Percentiles rank a stretch among this genome's conserved stretches.
These are phyloP conservation scores for Kappamyces sp. DNA, from an alignment of 192 early-diverging fungal species.

Conservation along the genomic window DNA sequence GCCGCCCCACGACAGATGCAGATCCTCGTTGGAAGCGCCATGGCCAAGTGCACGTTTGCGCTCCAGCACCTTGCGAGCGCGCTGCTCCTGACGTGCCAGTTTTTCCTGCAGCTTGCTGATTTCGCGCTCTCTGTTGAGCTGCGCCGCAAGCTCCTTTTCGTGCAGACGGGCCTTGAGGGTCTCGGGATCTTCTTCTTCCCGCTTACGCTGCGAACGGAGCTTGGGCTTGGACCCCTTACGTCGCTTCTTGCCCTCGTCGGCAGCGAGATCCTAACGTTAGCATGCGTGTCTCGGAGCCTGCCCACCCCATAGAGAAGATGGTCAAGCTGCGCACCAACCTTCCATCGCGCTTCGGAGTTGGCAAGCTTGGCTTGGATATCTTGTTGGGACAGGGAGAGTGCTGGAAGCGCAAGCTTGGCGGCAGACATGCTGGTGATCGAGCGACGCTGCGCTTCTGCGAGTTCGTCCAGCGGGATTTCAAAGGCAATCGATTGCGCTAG, in stretches of 20 bases:
- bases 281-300: background rate
- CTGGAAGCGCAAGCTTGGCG: constrained; percentile 34
- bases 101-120: constrained; percentile 44
- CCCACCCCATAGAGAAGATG: constrained; percentile 22
- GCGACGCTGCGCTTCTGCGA: constrained; percentile 4
- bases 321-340: constrained; percentile 36
- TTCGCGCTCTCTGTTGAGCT: constrained; percentile 35
- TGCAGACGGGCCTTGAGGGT: constrained; percentile 35
- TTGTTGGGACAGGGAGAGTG: constrained; percentile 29
- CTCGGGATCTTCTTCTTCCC: constrained; percentile 22
- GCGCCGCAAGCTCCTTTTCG: constrained; percentile 40
- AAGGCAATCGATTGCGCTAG: constrained; percentile 40
- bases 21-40: constrained; percentile 31
- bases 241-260: constrained; percentile 20
- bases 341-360: constrained; percentile 45
- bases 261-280: constrained; percentile 19
- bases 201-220: constrained; percentile 17
- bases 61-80: constrained; percentile 40
- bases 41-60: constrained; percentile 39
- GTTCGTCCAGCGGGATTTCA: constrained; percentile 44
- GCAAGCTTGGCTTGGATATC: constrained; percentile 41
- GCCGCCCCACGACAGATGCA: constrained; percentile 36
- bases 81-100: constrained; percentile 41
- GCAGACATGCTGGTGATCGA: background rate
- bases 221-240: constrained; percentile 23